A percentile compares a stretch with the other conserved stretches of the same genome.
These are phyloP conservation scores for Ostreobium quekettii DNA, from an alignment of 139 green algal genomes.

Conservation along the genomic window DNA sequence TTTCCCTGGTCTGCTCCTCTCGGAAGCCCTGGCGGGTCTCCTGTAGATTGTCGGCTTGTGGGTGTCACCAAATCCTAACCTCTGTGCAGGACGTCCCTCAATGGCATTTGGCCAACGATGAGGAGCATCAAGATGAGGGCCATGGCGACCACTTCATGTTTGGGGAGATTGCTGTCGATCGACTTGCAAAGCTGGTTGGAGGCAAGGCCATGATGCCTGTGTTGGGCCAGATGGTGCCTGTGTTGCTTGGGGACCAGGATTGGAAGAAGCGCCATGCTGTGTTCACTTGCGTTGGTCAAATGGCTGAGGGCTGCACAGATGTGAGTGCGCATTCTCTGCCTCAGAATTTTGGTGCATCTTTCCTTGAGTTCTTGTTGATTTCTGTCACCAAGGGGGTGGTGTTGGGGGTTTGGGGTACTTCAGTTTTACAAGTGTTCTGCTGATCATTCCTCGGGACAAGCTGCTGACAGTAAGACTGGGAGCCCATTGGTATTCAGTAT, in stretches of 20 bases:
- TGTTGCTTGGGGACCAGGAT: constrained; percentile 23
- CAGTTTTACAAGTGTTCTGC: too few species aligned
- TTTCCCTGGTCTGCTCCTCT: too few species aligned
- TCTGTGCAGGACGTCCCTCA: constrained; percentile 9
- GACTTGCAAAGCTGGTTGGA: not conserved
- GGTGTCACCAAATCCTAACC: too few species aligned
- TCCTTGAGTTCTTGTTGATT: too few species aligned
- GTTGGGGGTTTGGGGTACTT: too few species aligned
- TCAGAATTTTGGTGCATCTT: too few species aligned
- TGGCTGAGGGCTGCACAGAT: constrained; percentile 57
- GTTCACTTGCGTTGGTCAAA: constrained; percentile 44
- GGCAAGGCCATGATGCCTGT: not conserved
- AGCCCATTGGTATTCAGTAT: not conserved
- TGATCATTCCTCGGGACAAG: too few species aligned
- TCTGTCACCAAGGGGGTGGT: too few species aligned
- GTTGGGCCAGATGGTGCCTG: not conserved
- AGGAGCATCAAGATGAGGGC: not conserved
- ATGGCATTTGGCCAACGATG: constrained; percentile 5
- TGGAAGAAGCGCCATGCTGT: constrained; percentile 53
- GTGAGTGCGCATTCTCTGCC: too few species aligned
- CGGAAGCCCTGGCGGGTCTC: too few species aligned
- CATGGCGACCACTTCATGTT: not conserved
- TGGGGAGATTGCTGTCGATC: not conserved
- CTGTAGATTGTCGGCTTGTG: too few species aligned
- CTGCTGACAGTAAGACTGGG: too few species aligned